Conservation (phyloP, 192 early-diverging fungal genomes). For the Coemansia sp. region DNA sequence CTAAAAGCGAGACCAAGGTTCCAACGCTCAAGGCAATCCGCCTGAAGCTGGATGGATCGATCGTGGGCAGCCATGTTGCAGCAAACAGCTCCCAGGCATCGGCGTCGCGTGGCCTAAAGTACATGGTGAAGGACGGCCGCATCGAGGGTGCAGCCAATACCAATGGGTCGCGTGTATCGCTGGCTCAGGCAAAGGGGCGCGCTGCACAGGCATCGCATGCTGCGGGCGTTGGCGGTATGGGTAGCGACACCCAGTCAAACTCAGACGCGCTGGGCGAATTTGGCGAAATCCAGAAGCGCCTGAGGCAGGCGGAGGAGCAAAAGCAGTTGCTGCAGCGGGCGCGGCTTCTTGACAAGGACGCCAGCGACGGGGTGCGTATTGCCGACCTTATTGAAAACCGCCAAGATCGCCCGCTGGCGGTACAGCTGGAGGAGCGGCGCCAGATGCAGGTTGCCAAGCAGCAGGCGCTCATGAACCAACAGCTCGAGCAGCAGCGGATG, state of each 20-base stretch:
- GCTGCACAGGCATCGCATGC: background rate
- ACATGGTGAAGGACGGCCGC: constrained; percentile 18
- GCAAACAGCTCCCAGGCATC: background rate
- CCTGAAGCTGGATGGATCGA: constrained; percentile 34
- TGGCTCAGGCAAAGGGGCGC: background rate
- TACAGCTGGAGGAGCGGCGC: constrained; percentile 42
- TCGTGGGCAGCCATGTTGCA: constrained; percentile 12
- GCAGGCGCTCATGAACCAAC: constrained; percentile 39
- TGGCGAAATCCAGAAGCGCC: constrained; percentile 30
- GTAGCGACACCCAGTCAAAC: background rate
- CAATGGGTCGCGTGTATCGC: background rate
- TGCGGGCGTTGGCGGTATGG: background rate
- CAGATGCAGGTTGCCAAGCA: constrained; percentile 47
- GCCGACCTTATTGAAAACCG: constrained; percentile 43
- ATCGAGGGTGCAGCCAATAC: background rate
- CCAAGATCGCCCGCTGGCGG: constrained; percentile 33
- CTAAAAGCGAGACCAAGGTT: constrained; percentile 46
- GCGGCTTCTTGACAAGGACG: constrained; percentile 32
- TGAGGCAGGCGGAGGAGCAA: constrained; percentile 28
- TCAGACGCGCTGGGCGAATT: constrained; percentile 23
- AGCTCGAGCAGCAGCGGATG: constrained; percentile 35
- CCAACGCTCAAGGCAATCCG: constrained; percentile 44
- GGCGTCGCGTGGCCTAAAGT: constrained; percentile 3
- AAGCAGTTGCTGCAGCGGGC: constrained; percentile 29
- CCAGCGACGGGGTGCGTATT: constrained; percentile 39